Percentiles rank a stretch among this genome's conserved stretches.
These are phyloP conservation scores for Mycena haematopus DNA, from an alignment of 768 basidiomycete species.

Conservation along the genomic window DNA sequence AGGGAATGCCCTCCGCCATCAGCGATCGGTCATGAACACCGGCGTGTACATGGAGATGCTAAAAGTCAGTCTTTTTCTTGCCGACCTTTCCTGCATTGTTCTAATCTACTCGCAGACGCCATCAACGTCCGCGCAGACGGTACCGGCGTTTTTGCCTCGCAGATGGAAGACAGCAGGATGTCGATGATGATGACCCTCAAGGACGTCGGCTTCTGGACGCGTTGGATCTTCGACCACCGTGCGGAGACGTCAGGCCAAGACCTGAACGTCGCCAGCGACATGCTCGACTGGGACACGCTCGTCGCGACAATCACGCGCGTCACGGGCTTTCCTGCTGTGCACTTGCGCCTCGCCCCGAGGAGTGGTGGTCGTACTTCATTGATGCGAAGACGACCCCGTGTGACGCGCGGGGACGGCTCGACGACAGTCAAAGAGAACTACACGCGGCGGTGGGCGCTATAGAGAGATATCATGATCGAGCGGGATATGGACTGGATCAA, in stretches of 20 bases:
- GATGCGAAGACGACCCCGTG: slow-evolving; percentile 36
- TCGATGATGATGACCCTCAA: slow-evolving; percentile 34
- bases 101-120: slow-evolving; percentile 14
- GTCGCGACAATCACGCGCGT: slow-evolving; percentile 43
- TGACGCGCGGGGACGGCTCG: slow-evolving; percentile 36
- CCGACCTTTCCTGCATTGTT: neutral
- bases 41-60: slow-evolving; percentile 52
- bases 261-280: slow-evolving; percentile 35
- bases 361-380: slow-evolving; percentile 41
- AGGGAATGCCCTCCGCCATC: slow-evolving; percentile 41
- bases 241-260: slow-evolving; percentile 32
- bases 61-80: slow-evolving; percentile 35
- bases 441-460: slow-evolving; percentile 49
- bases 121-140: slow-evolving; percentile 34
- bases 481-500: slow-evolving; percentile 53
- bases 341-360: slow-evolving; percentile 40
- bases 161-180: slow-evolving; percentile 32
- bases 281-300: slow-evolving; percentile 32
- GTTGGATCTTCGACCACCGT: slow-evolving; percentile 37
- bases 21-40: slow-evolving; percentile 43
- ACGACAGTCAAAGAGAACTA: slow-evolving; percentile 49
- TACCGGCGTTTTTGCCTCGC: slow-evolving; percentile 34
- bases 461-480: slow-evolving; percentile 49
- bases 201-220: slow-evolving; percentile 36
- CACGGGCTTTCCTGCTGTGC: slow-evolving; percentile 43